phyloP scores from a whole-genome alignment of 768 basidiomycete genomes.

The Lactarius vividus region DNA sequence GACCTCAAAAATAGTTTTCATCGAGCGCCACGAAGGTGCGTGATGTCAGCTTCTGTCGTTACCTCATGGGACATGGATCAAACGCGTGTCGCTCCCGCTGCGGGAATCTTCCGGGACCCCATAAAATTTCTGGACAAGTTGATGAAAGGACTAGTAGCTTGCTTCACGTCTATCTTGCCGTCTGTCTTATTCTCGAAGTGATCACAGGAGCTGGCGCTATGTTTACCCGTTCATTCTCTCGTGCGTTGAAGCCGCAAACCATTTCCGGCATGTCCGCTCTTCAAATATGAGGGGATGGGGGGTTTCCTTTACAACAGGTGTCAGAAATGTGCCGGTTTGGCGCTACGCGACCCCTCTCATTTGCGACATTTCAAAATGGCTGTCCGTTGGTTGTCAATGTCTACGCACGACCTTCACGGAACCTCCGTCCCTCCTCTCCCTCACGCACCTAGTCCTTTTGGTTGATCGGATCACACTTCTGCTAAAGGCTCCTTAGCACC shows the following conservation, averaged over 20 bases:
- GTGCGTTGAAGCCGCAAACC: background rate
- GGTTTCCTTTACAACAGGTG: background rate
- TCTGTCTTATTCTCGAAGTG: background rate
- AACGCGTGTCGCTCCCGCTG: background rate
- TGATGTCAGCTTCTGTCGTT: background rate
- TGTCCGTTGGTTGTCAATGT: background rate
- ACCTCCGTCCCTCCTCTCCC: background rate
- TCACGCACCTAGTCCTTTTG: background rate
- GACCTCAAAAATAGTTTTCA: background rate
- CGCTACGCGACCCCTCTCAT: conserved; percentile 1
- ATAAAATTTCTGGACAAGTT: background rate
- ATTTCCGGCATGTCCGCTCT: background rate
- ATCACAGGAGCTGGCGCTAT: background rate
- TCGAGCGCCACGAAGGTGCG: background rate
- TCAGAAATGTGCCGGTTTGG: background rate
- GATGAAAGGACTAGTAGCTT: background rate
- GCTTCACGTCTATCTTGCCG: background rate
- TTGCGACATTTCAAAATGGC: background rate
- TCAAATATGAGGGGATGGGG: background rate
- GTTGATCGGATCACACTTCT: conserved; percentile 4
- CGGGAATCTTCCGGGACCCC: background rate
- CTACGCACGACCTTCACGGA: background rate
- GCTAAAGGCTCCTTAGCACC: conserved; percentile 6
- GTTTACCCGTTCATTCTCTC: background rate
- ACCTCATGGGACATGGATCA: background rate